These are phyloP conservation scores for Zea luxurians DNA, from an alignment of 176 grass and related monocot species.

Conservation along the genomic window DNA sequence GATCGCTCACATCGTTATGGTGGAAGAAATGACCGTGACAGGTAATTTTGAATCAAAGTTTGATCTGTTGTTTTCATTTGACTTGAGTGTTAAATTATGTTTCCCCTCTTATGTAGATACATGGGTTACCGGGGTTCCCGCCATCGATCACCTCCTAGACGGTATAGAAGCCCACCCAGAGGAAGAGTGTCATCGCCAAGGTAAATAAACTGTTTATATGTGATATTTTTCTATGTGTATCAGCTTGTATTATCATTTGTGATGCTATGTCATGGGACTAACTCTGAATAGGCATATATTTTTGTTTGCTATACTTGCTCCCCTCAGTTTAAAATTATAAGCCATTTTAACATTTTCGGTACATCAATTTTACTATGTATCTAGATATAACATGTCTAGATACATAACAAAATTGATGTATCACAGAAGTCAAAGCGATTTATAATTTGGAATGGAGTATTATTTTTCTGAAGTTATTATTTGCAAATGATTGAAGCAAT, in stretches of 20 bases:
- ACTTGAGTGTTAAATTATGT: background rate
- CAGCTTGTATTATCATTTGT: background rate
- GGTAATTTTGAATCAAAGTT: slow-evolving; percentile 45
- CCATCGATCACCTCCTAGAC: slow-evolving; percentile 76
- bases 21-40: slow-evolving; percentile 74
- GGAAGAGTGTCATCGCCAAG: slow-evolving; percentile 72
- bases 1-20: slow-evolving; percentile 73
- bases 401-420: too few relatives aligned
- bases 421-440: too few relatives aligned
- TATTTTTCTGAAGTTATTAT: background rate
- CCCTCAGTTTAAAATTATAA: too few relatives aligned
- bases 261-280: background rate
- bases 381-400: too few relatives aligned
- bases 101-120: slow-evolving; percentile 28
- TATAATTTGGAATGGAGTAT: too few relatives aligned
- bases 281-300: background rate
- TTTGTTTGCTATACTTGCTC: background rate
- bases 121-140: slow-evolving; percentile 60
- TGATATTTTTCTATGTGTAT: background rate
- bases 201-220: slow-evolving; percentile 34
- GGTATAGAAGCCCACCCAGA: slow-evolving; percentile 81
- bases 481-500: background rate
- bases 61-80: background rate
- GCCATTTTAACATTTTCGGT: too few relatives aligned
- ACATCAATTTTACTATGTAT: too few relatives aligned